Percentiles rank a stretch among this genome's conserved stretches.
Conservation (phyloP, 352 stramenopile species). For the Phytophthora cactorum region DNA sequence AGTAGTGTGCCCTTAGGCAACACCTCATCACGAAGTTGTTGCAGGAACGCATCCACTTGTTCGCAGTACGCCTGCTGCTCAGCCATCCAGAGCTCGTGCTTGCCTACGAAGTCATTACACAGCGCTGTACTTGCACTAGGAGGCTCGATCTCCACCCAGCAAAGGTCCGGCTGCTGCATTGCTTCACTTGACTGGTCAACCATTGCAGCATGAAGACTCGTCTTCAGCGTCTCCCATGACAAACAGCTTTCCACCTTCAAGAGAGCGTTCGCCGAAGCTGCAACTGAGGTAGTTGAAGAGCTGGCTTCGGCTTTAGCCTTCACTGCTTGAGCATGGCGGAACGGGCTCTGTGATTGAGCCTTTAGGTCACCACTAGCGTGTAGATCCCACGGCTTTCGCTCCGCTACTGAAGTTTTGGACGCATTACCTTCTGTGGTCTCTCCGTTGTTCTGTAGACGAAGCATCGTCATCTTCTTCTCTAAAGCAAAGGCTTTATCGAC, state of each 20-base stretch:
- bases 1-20: slow-evolving; percentile 63
- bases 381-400: slow-evolving; percentile 76
- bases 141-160: slow-evolving; percentile 80
- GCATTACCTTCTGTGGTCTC: not conserved
- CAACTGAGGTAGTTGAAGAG: slow-evolving; percentile 4
- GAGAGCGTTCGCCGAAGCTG: slow-evolving; percentile 20
- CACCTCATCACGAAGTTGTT: slow-evolving; percentile 47
- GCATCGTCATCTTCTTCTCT: slow-evolving; percentile 59
- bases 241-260: slow-evolving; percentile 39
- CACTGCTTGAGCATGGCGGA: slow-evolving; percentile 49
- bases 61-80: slow-evolving; percentile 58
- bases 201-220: slow-evolving; percentile 38
- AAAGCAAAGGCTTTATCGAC: slow-evolving; percentile 56
- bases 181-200: slow-evolving; percentile 5
- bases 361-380: slow-evolving; percentile 74
- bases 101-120: slow-evolving; percentile 65
- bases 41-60: slow-evolving; percentile 56
- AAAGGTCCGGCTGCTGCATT: slow-evolving; percentile 49
- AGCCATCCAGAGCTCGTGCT: slow-evolving; percentile 74
- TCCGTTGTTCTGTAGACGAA: slow-evolving; percentile 37
- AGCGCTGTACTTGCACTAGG: slow-evolving; percentile 33
- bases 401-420: not conserved
- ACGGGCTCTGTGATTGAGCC: slow-evolving; percentile 51
- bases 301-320: slow-evolving; percentile 23
- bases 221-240: slow-evolving; percentile 44